Evolutionary conservation across 2,329 filamentous ascomycete species (phyloP).

Genomic region (Mycosphaerella arachidis): DNA sequence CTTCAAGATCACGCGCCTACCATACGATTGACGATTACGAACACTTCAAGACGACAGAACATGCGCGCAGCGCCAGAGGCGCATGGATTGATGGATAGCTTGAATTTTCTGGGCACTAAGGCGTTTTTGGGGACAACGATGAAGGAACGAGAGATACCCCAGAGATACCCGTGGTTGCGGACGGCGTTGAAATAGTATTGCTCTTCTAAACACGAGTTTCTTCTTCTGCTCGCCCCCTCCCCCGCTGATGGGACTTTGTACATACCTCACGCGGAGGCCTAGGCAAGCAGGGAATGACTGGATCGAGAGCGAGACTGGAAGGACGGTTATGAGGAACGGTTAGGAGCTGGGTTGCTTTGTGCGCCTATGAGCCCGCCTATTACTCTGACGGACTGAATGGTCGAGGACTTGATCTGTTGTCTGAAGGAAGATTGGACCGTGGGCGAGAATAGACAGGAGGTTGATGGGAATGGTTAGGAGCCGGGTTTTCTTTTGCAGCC

Average conservation of each 20-base stretch:
- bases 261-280: not conserved
- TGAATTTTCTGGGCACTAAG: not conserved
- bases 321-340: not conserved
- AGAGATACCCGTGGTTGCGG: not conserved
- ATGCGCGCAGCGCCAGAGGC: not conserved
- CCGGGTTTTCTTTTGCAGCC: not conserved
- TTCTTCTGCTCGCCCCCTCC: no score
- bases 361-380: not conserved
- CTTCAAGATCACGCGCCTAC: not conserved
- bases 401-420: not conserved
- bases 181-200: no score
- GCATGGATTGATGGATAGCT: not conserved
- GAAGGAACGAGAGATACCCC: not conserved
- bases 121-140: not conserved
- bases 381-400: not conserved
- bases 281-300: not conserved
- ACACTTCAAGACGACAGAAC: not conserved
- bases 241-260: not conserved
- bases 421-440: not conserved
- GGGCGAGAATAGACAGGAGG: not conserved
- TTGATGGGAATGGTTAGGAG: not conserved
- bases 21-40: not conserved
- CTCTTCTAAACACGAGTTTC: no score
- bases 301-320: not conserved
- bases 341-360: not conserved